These are phyloP conservation scores for Fusarium globosum DNA, from an alignment of 2,329 filamentous ascomycete species.

Conservation along the genomic window DNA sequence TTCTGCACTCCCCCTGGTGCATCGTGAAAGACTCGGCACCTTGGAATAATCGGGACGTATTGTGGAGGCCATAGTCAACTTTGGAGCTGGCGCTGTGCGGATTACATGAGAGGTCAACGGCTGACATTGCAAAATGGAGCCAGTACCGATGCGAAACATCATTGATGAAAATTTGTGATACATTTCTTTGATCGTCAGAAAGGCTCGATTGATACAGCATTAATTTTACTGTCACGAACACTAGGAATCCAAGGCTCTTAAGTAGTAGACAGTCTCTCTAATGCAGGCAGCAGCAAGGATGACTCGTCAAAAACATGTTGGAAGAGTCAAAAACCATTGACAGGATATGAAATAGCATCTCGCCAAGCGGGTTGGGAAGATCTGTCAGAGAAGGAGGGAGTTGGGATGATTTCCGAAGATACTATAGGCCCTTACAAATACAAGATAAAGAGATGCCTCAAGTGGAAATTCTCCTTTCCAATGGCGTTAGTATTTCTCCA, in stretches of 20 bases:
- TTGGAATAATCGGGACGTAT: background rate
- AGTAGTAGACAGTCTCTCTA: background rate
- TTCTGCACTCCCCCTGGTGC: background rate
- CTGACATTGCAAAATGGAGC: background rate
- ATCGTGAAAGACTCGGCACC: too few species aligned
- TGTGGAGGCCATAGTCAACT: background rate
- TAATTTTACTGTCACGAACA: background rate
- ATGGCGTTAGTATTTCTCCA: background rate
- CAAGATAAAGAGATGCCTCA: background rate
- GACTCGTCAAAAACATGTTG: background rate
- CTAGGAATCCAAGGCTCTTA: background rate
- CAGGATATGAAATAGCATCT: background rate
- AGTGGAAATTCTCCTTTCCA: background rate
- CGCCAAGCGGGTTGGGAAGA: background rate
- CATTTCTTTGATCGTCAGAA: background rate
- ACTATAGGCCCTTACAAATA: background rate
- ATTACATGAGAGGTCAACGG: background rate
- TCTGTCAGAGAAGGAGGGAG: background rate
- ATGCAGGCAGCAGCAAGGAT: background rate
- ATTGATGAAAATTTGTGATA: background rate
- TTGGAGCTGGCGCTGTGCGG: background rate
- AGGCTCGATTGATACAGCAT: background rate
- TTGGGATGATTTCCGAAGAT: background rate
- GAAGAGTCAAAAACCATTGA: background rate
- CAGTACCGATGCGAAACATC: background rate